Conservation (phyloP, 2,329 filamentous ascomycete genomes). For the Alternaria ventricosa region DNA sequence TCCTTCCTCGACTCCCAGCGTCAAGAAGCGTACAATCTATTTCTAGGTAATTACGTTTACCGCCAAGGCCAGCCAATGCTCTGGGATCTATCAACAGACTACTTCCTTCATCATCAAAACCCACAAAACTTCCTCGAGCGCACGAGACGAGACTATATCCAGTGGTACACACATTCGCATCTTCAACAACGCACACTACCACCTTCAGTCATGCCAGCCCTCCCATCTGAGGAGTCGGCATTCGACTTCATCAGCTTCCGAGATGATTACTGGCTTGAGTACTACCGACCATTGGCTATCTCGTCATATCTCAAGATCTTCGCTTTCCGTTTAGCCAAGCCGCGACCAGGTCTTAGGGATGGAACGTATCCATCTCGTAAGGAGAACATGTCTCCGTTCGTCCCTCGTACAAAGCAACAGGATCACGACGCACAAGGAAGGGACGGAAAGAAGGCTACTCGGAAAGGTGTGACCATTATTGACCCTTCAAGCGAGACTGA, state of each 20-base stretch:
- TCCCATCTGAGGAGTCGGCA: slow-evolving; percentile 17
- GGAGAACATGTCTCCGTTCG: slow-evolving; percentile 88
- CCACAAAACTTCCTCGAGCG: slow-evolving; percentile 75
- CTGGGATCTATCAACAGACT: slow-evolving; percentile 94
- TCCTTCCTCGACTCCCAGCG: slow-evolving; percentile 97
- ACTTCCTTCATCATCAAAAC: slow-evolving; percentile 91
- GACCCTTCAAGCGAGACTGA: slow-evolving; percentile 60
- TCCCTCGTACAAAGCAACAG: slow-evolving; percentile 64
- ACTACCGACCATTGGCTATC: slow-evolving; percentile 86
- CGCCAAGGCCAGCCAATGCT: slow-evolving; percentile 88
- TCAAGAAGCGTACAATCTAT: slow-evolving; percentile 97
- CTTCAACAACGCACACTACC: slow-evolving; percentile 70
- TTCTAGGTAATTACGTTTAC: slow-evolving; percentile 95
- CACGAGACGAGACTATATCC: slow-evolving; percentile 74
- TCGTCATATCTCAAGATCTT: slow-evolving; percentile 94
- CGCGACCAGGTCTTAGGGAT: slow-evolving; percentile 81
- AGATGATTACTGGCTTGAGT: slow-evolving; percentile 97
- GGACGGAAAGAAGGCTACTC: slow-evolving; percentile 65
- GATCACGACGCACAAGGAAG: slow-evolving; percentile 61
- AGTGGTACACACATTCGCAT: slow-evolving; percentile 82
- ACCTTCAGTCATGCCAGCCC: slow-evolving; percentile 54
- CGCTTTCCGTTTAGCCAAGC: slow-evolving; percentile 82
- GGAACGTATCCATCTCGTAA: slow-evolving; percentile 74
- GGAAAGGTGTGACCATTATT: slow-evolving; percentile 74
- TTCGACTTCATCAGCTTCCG: slow-evolving; percentile 63